Evolutionary conservation across 1,284 basidiomycete species (phyloP), one percentile per base, ranked within the genome.

Genomic region (Moesziomyces globuligerus): DNA sequence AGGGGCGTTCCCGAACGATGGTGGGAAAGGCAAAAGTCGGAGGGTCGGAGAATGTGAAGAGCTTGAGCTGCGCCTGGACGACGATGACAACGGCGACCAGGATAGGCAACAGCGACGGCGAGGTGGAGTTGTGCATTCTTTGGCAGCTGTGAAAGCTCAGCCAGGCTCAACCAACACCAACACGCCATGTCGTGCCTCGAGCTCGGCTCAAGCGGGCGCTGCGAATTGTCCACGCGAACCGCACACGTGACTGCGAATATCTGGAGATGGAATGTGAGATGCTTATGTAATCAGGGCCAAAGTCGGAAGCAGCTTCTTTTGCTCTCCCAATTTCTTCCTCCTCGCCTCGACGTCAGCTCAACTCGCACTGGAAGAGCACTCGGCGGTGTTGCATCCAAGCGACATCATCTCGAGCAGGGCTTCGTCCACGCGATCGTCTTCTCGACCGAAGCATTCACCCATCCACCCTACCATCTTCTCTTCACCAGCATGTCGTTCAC

Each of bases 211-310:
- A 38, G 26, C n/a, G 10, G n/a, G 17, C 20, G n/a, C 38, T 40
- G 28, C 38, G 24, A 36, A 50, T 39, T n/a, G 24, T 47, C 39
- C 43, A 57, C 61, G 61, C 61, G 61, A 54, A 46, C 9, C 0
- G 1, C 17, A 39, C 62, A 66, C 62, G 62, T 66, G 62, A 66
- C 55, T 48, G 36, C 34, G 11, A 20, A 3, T 7, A 6, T 21
- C n/a, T 3, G 13, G 42, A 4, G n/a, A n/a, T n/a, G n/a, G n/a
- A 18, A 9, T 29, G 13, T 20, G n/a, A 25, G 6, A 20, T 17
- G 32, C 39, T 64, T 64, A 64, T 46, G 41, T 64, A 64, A 64
- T 53, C 47, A 21, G 11, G 2, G 8, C 26, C 10, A 17, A n/a
- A 34, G 10, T 13, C n/a, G 32, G 41, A 26, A 25, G 26, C 41